Conservation (phyloP, 1,139 yeast genomes). For the Blastobotrys persicus region DNA sequence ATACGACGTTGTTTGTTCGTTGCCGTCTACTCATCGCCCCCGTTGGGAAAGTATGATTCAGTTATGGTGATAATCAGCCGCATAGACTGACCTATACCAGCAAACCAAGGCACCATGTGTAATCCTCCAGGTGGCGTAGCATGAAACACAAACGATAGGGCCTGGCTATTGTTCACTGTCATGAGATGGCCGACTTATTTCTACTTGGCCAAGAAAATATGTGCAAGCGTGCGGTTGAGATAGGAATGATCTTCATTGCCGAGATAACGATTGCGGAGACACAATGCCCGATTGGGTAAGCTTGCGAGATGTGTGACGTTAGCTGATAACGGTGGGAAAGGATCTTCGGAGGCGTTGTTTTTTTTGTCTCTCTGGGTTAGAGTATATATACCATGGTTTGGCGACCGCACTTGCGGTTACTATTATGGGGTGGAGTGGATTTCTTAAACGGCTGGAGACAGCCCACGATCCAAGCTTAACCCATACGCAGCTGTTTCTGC, state of each 20-base stretch:
- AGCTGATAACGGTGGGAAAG: background rate
- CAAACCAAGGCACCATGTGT: no score
- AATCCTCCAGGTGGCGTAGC: no score
- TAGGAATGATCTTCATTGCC: background rate
- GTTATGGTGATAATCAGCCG: no score
- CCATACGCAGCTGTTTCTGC: slow-evolving; percentile 39
- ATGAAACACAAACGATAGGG: no score
- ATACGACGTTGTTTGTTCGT: no score
- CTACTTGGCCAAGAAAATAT: background rate
- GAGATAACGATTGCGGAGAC: background rate
- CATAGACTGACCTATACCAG: no score
- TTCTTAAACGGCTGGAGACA: slow-evolving; percentile 21
- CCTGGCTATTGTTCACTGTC: no score
- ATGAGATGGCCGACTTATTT: no score
- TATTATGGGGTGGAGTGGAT: background rate
- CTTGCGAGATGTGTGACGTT: background rate
- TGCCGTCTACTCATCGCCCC: no score
- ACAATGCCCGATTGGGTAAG: background rate
- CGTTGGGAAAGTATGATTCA: no score
- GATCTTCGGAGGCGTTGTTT: background rate
- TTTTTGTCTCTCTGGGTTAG: background rate
- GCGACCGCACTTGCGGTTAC: background rate
- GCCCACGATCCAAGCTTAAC: slow-evolving; percentile 26
- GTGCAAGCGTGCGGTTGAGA: background rate
- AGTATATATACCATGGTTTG: background rate